Conservation (phyloP, 1,284 basidiomycete genomes). For the Cryptococcus jaspeensis region DNA sequence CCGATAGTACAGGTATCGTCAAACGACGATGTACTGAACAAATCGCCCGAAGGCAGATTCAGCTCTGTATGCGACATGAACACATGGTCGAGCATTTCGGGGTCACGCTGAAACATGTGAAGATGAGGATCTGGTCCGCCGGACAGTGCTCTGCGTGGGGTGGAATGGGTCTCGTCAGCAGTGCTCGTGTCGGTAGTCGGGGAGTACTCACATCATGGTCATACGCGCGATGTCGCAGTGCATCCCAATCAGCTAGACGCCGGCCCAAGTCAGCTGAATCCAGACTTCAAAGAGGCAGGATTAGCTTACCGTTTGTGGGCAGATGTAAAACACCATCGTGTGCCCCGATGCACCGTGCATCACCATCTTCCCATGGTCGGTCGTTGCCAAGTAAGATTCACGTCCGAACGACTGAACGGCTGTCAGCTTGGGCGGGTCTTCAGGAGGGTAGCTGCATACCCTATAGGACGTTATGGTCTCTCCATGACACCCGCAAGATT, state of each 20-base stretch:
- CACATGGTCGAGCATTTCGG: conserved; percentile 19
- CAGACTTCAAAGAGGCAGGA: not conserved
- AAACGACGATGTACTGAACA: conserved; percentile 32
- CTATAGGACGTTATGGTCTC: conserved; percentile 33
- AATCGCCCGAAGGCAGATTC: conserved; percentile 29
- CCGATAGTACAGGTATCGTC: conserved; percentile 37
- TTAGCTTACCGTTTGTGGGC: conserved; percentile 28
- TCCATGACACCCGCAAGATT: conserved; percentile 28
- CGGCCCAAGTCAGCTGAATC: not conserved
- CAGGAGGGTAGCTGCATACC: conserved; percentile 16
- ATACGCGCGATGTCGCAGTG: conserved; percentile 34
- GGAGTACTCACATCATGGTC: conserved; percentile 32
- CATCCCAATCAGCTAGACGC: conserved; percentile 28
- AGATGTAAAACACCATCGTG: conserved; percentile 23
- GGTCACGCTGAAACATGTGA: conserved; percentile 34
- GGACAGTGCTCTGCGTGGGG: conserved; percentile 24
- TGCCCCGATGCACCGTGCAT: conserved; percentile 20
- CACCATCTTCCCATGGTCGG: conserved; percentile 41
- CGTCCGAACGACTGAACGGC: conserved; percentile 15
- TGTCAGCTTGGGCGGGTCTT: not conserved
- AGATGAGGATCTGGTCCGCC: conserved; percentile 37
- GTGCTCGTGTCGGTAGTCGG: not conserved
- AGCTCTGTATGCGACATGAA: conserved; percentile 25
- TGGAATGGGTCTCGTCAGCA: not conserved
- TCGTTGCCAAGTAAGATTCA: conserved; percentile 31